Evolutionary conservation across 1,284 basidiomycete species (phyloP), one percentile per base, ranked within the genome.

Genomic region (Tilletiopsis washingtonensis): DNA sequence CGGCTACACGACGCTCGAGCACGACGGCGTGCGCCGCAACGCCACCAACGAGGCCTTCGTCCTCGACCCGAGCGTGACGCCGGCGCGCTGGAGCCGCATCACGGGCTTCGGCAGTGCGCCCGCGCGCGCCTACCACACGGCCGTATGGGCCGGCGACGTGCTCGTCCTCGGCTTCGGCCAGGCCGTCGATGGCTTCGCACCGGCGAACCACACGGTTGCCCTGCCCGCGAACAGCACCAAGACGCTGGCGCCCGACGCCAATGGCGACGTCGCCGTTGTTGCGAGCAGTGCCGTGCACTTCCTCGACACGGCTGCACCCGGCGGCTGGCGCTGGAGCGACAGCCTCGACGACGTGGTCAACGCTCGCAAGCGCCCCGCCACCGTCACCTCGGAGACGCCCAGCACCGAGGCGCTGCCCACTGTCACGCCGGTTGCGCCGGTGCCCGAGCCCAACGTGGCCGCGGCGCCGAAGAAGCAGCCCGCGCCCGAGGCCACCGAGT

Each of bases 121-220:
- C 3, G 47, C 57, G 2, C 47, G 64, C 20, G 73, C 73, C 0
- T 75, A 59, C 54, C 74, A 75, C 51, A 61, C 67, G 7, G 65
- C 73, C 3, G 62, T 64, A 9, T 53, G 69, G 51, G 56, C 65
- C 11, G 54, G 51, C 7, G 49, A 65, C 7, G 61, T 64, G 4
- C 54, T 75, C 43, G 54, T 75, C 21, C 55, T 67, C 23, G 66
- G 62, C 1, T 75, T 74, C 43, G 74, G 67, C 2, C 42, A 68
- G 15, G 32, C 32, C 12, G 32, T 34, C 12, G 32, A 34, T 34
- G 12, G 17, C 12, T 40, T 39, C 6, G 12, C 20, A 62, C 36
- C 15, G 29, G 32, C 43, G 47, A 6, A 23, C 6, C 7, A 17
- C 12, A 14, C 43, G n/a, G n/a, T n/a, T n/a, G 45, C 45, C 6